phyloP scores from a whole-genome alignment of 495 filamentous ascomycete species.

The Copromyces sp. region DNA sequence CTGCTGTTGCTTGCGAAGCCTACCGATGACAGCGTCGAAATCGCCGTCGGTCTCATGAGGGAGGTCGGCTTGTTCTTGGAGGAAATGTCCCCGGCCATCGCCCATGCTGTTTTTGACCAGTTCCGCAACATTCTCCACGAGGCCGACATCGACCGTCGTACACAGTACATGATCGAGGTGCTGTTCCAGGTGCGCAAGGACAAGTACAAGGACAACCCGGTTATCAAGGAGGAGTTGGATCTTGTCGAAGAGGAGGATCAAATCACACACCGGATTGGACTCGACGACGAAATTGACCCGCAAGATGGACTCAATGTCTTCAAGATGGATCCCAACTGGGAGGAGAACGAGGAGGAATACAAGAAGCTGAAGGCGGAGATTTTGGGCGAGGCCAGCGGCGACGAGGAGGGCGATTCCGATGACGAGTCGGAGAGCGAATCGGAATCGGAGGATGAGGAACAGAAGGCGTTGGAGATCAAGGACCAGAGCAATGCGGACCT shows the following conservation, averaged over 20 bases:
- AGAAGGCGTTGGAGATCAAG: slow-evolving; percentile 79
- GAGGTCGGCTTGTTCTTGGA: slow-evolving; percentile 91
- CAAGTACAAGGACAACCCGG: slow-evolving; percentile 86
- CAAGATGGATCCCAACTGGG: slow-evolving; percentile 83
- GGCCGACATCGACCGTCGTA: slow-evolving; percentile 88
- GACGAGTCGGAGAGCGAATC: slow-evolving; percentile 67
- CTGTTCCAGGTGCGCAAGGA: slow-evolving; percentile 95
- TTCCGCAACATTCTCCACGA: slow-evolving; percentile 93
- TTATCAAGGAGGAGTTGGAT: slow-evolving; percentile 87
- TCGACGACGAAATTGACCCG: slow-evolving; percentile 74
- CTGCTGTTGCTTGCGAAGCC: slow-evolving; percentile 83
- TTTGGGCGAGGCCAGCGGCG: slow-evolving; percentile 78
- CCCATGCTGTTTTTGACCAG: slow-evolving; percentile 85
- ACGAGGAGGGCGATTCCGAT: slow-evolving; percentile 59
- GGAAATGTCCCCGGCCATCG: slow-evolving; percentile 81
- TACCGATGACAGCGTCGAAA: slow-evolving; percentile 96
- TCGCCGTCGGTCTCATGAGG: slow-evolving; percentile 81
- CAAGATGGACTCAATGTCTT: slow-evolving; percentile 89
- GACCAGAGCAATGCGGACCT: slow-evolving; percentile 94
- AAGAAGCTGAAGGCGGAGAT: slow-evolving; percentile 86
- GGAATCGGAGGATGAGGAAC: slow-evolving; percentile 64
- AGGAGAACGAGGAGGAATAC: slow-evolving; percentile 86
- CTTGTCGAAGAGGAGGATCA: slow-evolving; percentile 96
- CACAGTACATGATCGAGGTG: slow-evolving; percentile 98
- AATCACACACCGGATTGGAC: slow-evolving; percentile 71